phyloP scores from a whole-genome alignment of 192 early-diverging fungal genomes.

The Oehlia diaphana region DNA sequence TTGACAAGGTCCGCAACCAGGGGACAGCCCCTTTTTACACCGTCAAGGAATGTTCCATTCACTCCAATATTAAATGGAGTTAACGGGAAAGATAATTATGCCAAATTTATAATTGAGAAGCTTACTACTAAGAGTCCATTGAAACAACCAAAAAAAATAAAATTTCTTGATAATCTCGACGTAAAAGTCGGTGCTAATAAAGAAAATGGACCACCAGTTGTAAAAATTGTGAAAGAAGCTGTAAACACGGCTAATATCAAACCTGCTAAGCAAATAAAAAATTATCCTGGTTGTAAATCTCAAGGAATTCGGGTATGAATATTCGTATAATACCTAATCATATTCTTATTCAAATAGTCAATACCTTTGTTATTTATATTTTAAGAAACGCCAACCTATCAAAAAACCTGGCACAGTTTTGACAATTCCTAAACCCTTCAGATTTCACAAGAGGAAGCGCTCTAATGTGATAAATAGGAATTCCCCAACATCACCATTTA shows the following conservation, averaged over 20 bases:
- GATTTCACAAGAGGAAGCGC: background rate
- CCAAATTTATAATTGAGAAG: background rate
- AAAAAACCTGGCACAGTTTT: background rate
- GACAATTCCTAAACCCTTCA: constrained; percentile 18
- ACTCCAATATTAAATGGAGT: background rate
- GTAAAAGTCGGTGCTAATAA: no score
- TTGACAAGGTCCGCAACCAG: background rate
- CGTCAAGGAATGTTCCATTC: background rate
- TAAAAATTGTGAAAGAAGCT: no score
- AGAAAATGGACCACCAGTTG: no score
- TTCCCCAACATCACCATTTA: background rate
- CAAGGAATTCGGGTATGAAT: background rate
- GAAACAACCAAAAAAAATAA: no score
- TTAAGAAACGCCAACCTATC: background rate
- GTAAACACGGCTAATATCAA: no score
- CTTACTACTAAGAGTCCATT: background rate
- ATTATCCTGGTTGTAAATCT: no score
- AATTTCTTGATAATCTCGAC: no score
- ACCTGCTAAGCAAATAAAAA: no score
- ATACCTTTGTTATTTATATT: background rate
- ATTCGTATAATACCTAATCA: background rate
- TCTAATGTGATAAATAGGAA: background rate
- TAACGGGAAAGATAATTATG: background rate
- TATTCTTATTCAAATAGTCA: background rate
- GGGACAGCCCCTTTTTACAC: background rate